These are phyloP conservation scores for Neofusicoccum parvum DNA, from an alignment of 2,329 filamentous ascomycete genomes.

Conservation along the genomic window DNA sequence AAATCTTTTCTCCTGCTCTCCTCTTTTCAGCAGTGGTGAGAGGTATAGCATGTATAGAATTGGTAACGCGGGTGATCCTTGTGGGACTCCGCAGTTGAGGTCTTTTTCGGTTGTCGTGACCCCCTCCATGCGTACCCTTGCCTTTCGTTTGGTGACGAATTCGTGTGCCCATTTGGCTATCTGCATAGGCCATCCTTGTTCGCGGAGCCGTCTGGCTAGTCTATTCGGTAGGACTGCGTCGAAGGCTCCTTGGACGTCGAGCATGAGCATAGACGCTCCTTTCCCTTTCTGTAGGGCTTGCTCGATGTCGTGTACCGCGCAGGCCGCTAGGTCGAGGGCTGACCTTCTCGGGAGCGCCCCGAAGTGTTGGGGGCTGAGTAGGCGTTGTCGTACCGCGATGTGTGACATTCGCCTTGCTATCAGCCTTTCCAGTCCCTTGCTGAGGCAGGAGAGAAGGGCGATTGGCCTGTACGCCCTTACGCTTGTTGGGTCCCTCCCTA, in stretches of 20 bases:
- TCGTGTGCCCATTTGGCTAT: neutral
- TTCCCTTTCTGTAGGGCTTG: neutral
- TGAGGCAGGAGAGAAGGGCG: neutral
- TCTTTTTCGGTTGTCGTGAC: neutral
- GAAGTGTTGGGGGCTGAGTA: neutral
- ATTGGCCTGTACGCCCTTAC: neutral
- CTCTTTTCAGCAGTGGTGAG: neutral
- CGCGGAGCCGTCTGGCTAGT: neutral
- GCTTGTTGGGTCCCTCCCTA: neutral
- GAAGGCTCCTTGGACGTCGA: neutral
- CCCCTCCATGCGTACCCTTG: neutral
- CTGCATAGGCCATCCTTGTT: neutral
- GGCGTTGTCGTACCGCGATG: neutral
- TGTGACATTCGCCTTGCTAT: neutral
- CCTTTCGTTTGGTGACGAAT: neutral
- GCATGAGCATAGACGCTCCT: neutral
- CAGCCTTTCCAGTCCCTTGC: neutral
- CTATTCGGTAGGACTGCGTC: neutral
- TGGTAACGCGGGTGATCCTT: neutral
- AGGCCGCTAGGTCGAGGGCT: neutral
- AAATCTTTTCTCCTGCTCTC: neutral
- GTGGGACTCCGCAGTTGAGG: neutral
- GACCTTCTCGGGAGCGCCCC: neutral
- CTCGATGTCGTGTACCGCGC: neutral
- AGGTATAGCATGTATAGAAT: constrained; percentile 10